Percentiles rank a stretch among this genome's conserved stretches.
phyloP scores from a whole-genome alignment of 2,329 filamentous ascomycete genomes.

The Diaporthe citrichinensis region DNA sequence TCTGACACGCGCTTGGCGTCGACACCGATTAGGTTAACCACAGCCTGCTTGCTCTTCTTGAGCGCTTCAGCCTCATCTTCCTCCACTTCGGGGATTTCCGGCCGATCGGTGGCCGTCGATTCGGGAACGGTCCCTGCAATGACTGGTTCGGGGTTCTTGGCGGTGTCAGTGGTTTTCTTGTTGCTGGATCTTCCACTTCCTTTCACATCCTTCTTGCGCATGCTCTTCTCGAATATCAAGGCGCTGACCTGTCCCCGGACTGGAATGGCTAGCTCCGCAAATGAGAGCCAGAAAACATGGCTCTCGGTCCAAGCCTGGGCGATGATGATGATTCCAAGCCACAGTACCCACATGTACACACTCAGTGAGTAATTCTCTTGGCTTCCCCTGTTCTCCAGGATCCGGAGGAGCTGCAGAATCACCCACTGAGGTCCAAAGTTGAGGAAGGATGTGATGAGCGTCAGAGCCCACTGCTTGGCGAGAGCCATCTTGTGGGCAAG shows the following conservation, averaged over 20 bases:
- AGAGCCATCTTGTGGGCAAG: slow-evolving; percentile 70
- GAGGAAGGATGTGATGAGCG: slow-evolving; percentile 67
- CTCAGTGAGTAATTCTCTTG: slow-evolving; percentile 63
- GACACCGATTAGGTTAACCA: slow-evolving; percentile 84
- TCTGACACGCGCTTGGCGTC: slow-evolving; percentile 79
- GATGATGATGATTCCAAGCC: slow-evolving; percentile 72
- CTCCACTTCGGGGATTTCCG: slow-evolving; percentile 54
- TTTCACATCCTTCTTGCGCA: slow-evolving; percentile 84
- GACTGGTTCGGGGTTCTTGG: slow-evolving; percentile 49
- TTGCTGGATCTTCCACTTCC: slow-evolving; percentile 65
- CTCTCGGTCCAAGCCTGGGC: slow-evolving; percentile 73
- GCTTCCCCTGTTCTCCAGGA: slow-evolving; percentile 69
- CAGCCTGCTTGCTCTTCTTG: slow-evolving; percentile 74
- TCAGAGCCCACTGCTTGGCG: slow-evolving; percentile 70
- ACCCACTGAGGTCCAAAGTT: slow-evolving; percentile 80
- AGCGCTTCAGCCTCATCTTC: slow-evolving; percentile 63
- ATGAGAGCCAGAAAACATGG: slow-evolving; percentile 77
- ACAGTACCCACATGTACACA: slow-evolving; percentile 78
- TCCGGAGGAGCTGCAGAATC: slow-evolving; percentile 74
- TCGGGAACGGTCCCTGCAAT: slow-evolving; percentile 48
- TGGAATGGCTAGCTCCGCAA: slow-evolving; percentile 73
- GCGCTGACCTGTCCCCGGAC: slow-evolving; percentile 79
- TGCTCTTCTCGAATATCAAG: slow-evolving; percentile 82
- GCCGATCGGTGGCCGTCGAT: slow-evolving; percentile 48
- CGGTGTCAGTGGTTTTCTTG: slow-evolving; percentile 50